Evolutionary conservation across 2,329 filamentous ascomycete genomes (phyloP).

Genomic region (Penicillium sp.): DNA sequence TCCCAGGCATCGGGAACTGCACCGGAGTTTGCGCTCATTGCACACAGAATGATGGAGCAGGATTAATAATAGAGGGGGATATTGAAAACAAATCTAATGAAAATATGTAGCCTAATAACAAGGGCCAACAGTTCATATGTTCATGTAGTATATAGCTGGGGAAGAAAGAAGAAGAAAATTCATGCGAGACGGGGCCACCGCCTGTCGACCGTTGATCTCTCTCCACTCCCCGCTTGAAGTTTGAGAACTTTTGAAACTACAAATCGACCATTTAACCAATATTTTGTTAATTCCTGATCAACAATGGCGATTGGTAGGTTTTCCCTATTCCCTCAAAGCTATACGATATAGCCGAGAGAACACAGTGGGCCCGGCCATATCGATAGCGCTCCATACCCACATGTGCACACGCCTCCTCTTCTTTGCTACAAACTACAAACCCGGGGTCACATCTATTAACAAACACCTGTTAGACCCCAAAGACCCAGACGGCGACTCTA

Average conservation of each 20-base stretch:
- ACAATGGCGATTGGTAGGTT: slow-evolving; percentile 27
- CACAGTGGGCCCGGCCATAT: slow-evolving; percentile 4
- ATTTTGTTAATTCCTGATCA: not conserved
- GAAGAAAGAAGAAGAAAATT: slow-evolving; percentile 23
- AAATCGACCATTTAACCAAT: not conserved
- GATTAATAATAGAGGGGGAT: slow-evolving; percentile 2
- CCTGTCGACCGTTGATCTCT: slow-evolving; percentile 19
- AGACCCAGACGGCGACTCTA: slow-evolving; percentile 57
- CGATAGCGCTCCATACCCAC: slow-evolving; percentile 4
- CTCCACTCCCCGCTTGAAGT: slow-evolving; percentile 12
- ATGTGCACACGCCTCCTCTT: not conserved
- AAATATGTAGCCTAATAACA: not conserved
- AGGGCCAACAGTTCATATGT: slow-evolving; percentile 13
- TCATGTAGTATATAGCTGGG: slow-evolving; percentile 11
- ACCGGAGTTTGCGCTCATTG: slow-evolving; percentile 48
- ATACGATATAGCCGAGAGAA: not conserved
- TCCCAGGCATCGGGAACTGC: slow-evolving; percentile 79
- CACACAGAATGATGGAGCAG: slow-evolving; percentile 1
- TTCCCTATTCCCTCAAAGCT: not conserved
- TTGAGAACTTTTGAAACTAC: not conserved
- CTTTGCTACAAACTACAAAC: not conserved
- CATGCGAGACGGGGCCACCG: slow-evolving; percentile 19
- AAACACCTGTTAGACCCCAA: slow-evolving; percentile 10
- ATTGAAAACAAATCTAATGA: not conserved
- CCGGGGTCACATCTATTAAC: not conserved